A percentile compares a stretch with the other conserved stretches of the same genome.
Conservation (phyloP, 805 yeast species). For the Starmerella vitae region DNA sequence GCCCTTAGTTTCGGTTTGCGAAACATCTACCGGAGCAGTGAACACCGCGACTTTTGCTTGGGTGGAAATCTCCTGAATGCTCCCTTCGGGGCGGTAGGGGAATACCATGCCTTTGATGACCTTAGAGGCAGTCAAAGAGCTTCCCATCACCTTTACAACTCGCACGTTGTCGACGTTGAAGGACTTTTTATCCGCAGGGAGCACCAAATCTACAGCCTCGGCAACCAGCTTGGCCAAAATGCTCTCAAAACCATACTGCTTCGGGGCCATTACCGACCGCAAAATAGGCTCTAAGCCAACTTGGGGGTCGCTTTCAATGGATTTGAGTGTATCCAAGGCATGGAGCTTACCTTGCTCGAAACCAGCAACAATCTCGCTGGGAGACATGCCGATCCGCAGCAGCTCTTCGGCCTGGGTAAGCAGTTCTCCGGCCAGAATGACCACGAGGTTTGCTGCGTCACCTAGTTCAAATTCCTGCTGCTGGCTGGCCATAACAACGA, state of each 20-base stretch:
- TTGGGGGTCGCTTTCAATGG: conserved; percentile 44
- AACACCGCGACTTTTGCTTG: conserved; percentile 80
- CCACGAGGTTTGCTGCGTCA: conserved; percentile 84
- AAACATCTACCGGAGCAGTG: conserved; percentile 87
- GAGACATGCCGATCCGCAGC: conserved; percentile 69
- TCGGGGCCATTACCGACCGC: conserved; percentile 61
- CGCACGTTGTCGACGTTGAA: conserved; percentile 91
- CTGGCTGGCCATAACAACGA: conserved; percentile 88
- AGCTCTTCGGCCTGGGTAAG: conserved; percentile 76
- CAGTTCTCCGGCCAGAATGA: conserved; percentile 85
- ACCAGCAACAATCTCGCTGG: conserved; percentile 88
- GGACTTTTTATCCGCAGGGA: conserved; percentile 44
- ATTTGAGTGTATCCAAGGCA: conserved; percentile 48
- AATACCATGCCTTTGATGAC: conserved; percentile 97
- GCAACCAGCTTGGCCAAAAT: conserved; percentile 61
- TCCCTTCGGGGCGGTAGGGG: conserved; percentile 95
- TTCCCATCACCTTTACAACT: conserved; percentile 94
- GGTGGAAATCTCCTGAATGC: conserved; percentile 44
- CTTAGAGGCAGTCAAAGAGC: conserved; percentile 54
- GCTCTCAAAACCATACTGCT: conserved; percentile 83
- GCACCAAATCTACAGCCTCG: conserved; percentile 67
- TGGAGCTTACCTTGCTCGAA: conserved; percentile 73
- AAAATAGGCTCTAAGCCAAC: conserved; percentile 9
- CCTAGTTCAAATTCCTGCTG: conserved; percentile 98
- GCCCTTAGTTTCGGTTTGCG: conserved; percentile 96